phyloP scores from a whole-genome alignment of 805 yeast genomes.

The Saturnispora quitensis region DNA sequence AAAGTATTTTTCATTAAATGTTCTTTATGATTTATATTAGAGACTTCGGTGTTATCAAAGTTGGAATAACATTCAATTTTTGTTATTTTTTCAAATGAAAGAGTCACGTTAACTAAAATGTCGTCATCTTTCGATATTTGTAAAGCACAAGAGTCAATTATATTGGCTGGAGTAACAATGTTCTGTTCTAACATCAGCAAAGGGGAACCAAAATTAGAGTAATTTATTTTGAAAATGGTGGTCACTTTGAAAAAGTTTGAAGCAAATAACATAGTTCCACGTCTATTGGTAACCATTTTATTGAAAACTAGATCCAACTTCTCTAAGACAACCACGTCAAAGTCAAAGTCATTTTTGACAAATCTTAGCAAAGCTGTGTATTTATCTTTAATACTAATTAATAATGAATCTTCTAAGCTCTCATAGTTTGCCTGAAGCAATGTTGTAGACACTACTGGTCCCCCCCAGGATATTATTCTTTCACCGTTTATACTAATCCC shows the following conservation, averaged over 20 bases:
- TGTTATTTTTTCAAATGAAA: conserved; percentile 4
- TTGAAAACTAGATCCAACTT: neutral
- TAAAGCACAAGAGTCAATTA: conserved; percentile 5
- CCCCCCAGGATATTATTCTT: conserved; percentile 13
- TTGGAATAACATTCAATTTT: conserved; percentile 4
- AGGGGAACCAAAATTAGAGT: conserved; percentile 1
- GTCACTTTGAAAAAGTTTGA: neutral
- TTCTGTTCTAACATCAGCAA: neutral
- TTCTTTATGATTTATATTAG: neutral
- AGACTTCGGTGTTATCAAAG: neutral
- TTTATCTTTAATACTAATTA: conserved; percentile 7
- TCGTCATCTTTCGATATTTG: conserved; percentile 2
- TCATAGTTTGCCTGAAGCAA: conserved; percentile 17
- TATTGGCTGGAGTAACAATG: neutral
- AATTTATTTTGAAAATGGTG: neutral
- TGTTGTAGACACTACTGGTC: conserved; percentile 18
- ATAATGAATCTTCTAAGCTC: conserved; percentile 22
- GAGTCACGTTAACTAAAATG: neutral
- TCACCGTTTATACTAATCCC: conserved; percentile 17
- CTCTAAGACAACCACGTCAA: conserved; percentile 5
- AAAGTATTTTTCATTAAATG: conserved; percentile 16
- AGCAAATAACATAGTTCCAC: neutral
- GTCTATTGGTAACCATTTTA: neutral
- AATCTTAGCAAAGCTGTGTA: conserved; percentile 16
- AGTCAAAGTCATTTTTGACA: conserved; percentile 4